phyloP scores from a whole-genome alignment of 768 basidiomycete species.

The Trametes punicea region DNA sequence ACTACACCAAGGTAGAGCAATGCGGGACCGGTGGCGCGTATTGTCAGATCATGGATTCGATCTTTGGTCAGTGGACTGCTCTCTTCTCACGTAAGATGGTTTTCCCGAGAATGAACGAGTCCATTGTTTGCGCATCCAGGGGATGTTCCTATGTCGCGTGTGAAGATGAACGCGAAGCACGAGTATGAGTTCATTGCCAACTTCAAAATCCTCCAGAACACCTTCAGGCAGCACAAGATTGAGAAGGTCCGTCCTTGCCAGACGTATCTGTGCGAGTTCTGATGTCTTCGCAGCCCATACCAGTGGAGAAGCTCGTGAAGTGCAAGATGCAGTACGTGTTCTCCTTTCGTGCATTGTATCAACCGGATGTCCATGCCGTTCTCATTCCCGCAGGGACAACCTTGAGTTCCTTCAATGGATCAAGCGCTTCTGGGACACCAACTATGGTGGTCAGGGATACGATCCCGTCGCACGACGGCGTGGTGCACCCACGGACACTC shows the following conservation, averaged over 20 bases:
- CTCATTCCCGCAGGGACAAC: slow-evolving; percentile 66
- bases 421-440: slow-evolving; percentile 92
- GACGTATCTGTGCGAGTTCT: neutral
- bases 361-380: slow-evolving; percentile 6
- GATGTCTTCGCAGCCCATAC: slow-evolving; percentile 69
- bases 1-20: slow-evolving; percentile 91
- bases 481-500: slow-evolving; percentile 71
- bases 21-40: slow-evolving; percentile 91
- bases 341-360: neutral
- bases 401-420: slow-evolving; percentile 98
- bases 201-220: slow-evolving; percentile 92
- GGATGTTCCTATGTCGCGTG: slow-evolving; percentile 85
- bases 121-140: slow-evolving; percentile 42
- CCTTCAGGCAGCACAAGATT: slow-evolving; percentile 89
- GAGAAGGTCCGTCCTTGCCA: slow-evolving; percentile 68
- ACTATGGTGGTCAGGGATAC: slow-evolving; percentile 85
- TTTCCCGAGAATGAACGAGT: slow-evolving; percentile 15
- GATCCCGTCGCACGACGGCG: slow-evolving; percentile 80
- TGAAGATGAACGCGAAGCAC: slow-evolving; percentile 95
- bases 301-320: slow-evolving; percentile 89
- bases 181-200: slow-evolving; percentile 96
- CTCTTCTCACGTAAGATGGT: neutral
- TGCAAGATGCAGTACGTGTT: slow-evolving; percentile 96
- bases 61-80: slow-evolving; percentile 63
- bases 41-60: slow-evolving; percentile 92